Percentiles rank a stretch among this genome's conserved stretches.
phyloP scores from a whole-genome alignment of 495 filamentous ascomycete genomes.

The Rhypophila decipiens region DNA sequence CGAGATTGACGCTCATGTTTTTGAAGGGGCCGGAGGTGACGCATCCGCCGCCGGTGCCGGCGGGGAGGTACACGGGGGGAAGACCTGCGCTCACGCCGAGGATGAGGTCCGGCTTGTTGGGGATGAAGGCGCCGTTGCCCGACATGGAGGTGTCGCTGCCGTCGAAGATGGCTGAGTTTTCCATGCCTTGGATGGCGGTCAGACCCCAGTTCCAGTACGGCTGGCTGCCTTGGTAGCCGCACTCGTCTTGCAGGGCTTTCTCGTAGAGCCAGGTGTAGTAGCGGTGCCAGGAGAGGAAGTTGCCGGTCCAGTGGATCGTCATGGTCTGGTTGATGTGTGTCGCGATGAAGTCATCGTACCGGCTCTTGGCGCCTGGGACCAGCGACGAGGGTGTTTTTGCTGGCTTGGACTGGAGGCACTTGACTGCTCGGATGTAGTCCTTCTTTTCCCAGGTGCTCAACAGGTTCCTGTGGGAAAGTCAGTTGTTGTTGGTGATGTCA shows the following conservation, averaged over 20 bases:
- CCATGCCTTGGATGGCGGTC: slow-evolving; percentile 28
- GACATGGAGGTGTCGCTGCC: slow-evolving; percentile 19
- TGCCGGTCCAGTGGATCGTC: slow-evolving; percentile 55
- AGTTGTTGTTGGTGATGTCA: slow-evolving; percentile 17
- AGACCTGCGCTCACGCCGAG: slow-evolving; percentile 19
- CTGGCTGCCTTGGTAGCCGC: slow-evolving; percentile 53
- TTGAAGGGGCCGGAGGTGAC: slow-evolving; percentile 53
- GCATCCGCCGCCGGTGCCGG: slow-evolving; percentile 57
- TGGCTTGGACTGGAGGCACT: slow-evolving; percentile 51
- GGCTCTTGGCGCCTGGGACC: slow-evolving; percentile 24
- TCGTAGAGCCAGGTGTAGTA: slow-evolving; percentile 60
- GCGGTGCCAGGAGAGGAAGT: slow-evolving; percentile 64
- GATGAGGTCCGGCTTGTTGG: slow-evolving; percentile 17
- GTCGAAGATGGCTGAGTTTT: slow-evolving; percentile 18
- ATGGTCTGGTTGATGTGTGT: slow-evolving; percentile 57
- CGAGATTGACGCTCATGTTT: slow-evolving; percentile 33
- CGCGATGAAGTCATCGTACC: slow-evolving; percentile 63
- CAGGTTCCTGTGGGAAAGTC: background rate
- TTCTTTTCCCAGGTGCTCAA: slow-evolving; percentile 26
- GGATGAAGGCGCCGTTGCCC: slow-evolving; percentile 34
- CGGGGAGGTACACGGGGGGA: slow-evolving; percentile 27
- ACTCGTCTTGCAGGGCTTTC: slow-evolving; percentile 57
- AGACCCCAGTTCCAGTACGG: slow-evolving; percentile 21
- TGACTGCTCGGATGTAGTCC: slow-evolving; percentile 53
- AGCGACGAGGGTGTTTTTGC: slow-evolving; percentile 31